Base-by-base conservation (phyloP, 2,329 filamentous ascomycete genomes). In the Ceratocystiopsis sp. region DNA sequence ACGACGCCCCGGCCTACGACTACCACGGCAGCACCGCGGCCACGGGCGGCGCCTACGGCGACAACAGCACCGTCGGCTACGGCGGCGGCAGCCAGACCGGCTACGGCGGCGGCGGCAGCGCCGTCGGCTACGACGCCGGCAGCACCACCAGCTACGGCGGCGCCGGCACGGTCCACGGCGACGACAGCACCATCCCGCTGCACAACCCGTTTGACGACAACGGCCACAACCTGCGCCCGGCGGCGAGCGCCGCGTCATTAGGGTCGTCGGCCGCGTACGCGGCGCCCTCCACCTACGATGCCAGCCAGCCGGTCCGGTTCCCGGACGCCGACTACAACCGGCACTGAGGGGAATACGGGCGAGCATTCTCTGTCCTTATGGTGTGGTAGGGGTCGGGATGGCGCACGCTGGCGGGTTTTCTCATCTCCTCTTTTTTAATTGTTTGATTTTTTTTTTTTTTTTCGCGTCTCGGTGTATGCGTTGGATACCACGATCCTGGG, bases 251-350 rank as follows among this genome's bases (percentile, higher is more conserved):
- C 11, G 15, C 46, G 4, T 49, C 49, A 12, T 34, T 49, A 17
- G 43, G 43, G 41, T 43, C 46, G 11, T 42, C 43, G 8, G 35
- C 40, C 0, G 25, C 51, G 52, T 69, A 62, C 49, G 61, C 56
- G 36, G 59, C 60, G 9, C 62, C 62, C 7, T 58, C 60, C 2
- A 59, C 60, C 5, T 69, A 66, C 48, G 62, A 66, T 39, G 63
- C 68, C 42, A 57, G 61, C 42, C 54, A 56, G 46, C 68, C 71
- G 0, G 68, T 61, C 17, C 65, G 69, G 43, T 79, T 78, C 54
- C 74, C 75, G 2, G 57, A 60, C 17, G 75, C 56, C 34, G 67
- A 75, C 53, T 78, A 79, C 54, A 69, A 75, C 52, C 63, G 69
- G 47, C 45, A 65, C 61, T 50, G 39, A 49, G 18, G 35, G 15